A percentile compares a stretch with the other conserved stretches of the same genome.
Evolutionary conservation across 1,284 basidiomycete species (phyloP).

Genomic region (Fomes fomentarius): DNA sequence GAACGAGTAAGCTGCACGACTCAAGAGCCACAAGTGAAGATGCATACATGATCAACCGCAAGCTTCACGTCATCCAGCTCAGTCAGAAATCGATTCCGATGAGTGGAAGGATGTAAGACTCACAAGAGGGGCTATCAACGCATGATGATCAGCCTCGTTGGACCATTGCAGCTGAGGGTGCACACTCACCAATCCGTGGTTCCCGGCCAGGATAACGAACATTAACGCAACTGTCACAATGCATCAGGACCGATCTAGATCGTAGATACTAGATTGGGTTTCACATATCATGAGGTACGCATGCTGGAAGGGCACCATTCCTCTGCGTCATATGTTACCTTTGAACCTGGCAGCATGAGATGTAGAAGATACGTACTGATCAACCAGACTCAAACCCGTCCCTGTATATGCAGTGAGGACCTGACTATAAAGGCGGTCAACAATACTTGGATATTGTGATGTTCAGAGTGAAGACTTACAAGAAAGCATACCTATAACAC

Average conservation of each 20-base stretch:
- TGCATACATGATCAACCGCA: slow-evolving; percentile 28
- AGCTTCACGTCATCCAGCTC: slow-evolving; percentile 11
- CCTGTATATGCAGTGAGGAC: slow-evolving; percentile 57
- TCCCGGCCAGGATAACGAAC: slow-evolving; percentile 55
- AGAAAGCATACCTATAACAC: slow-evolving; percentile 45
- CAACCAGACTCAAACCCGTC: slow-evolving; percentile 56
- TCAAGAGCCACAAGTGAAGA: too few relatives aligned
- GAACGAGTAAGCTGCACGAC: background rate
- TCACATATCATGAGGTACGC: slow-evolving; percentile 57
- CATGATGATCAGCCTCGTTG: background rate
- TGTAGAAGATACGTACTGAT: slow-evolving; percentile 40
- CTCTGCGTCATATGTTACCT: slow-evolving; percentile 32
- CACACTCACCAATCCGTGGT: slow-evolving; percentile 53
- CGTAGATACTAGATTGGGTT: slow-evolving; percentile 11
- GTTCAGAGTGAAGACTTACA: slow-evolving; percentile 29
- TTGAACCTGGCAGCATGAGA: background rate
- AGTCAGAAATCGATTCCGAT: background rate
- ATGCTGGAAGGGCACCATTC: slow-evolving; percentile 57
- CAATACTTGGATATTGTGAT: background rate
- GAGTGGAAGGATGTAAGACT: too few relatives aligned
- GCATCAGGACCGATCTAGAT: background rate
- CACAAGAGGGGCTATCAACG: slow-evolving; percentile 42
- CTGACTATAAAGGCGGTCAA: slow-evolving; percentile 32
- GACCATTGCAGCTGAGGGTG: background rate
- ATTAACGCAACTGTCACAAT: slow-evolving; percentile 43